Evolutionary conservation across 306 rosid species (phyloP), one percentile per base, ranked within the genome.

Genomic region (Citrullus colocynthis): DNA sequence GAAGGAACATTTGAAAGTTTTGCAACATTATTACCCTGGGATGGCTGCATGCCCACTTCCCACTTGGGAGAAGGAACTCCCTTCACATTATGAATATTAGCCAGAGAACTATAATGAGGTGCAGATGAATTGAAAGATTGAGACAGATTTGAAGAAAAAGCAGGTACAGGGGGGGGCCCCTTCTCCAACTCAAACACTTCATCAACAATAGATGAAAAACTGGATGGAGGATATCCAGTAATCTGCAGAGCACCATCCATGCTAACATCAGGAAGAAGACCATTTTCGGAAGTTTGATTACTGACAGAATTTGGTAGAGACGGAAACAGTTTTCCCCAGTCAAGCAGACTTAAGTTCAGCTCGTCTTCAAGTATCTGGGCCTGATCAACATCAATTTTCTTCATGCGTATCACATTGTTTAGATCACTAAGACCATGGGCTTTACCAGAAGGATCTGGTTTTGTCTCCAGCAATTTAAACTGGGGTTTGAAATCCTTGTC

Each of bases 351-450:
- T 78, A 90, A 85, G 80, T 89, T 96, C 88, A 88, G 88, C 83
- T 92, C 99, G 84, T 92, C 97, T 83, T 96, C 93, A 70, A 85
- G 96, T 83, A 92, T 90, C 85, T 88, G 98, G 89, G 91, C 85
- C 84, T 88, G 97, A 82, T 84, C 89, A 75, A 91, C 78, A 82
- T 96, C 97, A 79, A 96, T 88, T 71, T 87, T 87, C 89, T 89
- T 96, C 49, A 84, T 13, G 58, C 93, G 96, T 37, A 87, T 54
- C 78, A 89, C 97, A 70, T 89, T 86, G 83, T 77, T 87, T 65
- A 83, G 78, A 60, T 92, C 98, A 41, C 86, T 85, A 75, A 70
- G 77, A 81, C 89, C 85, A 80, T 74, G 82, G 76, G 88, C 89
- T 81, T 90, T 95, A 78, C 87, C 88, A 58, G 92, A 72, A 32